Conservation (phyloP, 805 yeast genomes). For the Debaryomyces maramus region DNA sequence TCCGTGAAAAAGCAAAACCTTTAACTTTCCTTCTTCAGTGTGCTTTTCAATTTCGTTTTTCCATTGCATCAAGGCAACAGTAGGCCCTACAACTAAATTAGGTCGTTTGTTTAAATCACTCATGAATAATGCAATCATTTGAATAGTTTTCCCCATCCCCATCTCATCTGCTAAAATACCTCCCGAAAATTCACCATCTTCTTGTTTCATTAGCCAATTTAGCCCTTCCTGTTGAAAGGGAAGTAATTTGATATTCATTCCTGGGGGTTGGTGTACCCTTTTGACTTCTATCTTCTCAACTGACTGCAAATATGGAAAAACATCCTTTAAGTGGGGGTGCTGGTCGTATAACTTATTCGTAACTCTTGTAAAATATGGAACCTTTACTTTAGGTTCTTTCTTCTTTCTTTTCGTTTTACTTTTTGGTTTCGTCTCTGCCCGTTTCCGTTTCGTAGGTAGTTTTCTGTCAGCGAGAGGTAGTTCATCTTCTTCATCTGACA, state of each 20-base stretch:
- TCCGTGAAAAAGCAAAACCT: slow-evolving; percentile 80
- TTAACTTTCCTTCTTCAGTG: slow-evolving; percentile 63
- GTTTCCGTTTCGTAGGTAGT: slow-evolving; percentile 23
- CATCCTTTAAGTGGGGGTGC: slow-evolving; percentile 77
- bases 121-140: slow-evolving; percentile 86
- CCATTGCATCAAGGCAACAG: slow-evolving; percentile 99
- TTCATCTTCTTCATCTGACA: slow-evolving; percentile 30
- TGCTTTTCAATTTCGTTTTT: slow-evolving; percentile 86
- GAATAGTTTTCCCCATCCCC: slow-evolving; percentile 99
- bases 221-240: slow-evolving; percentile 96
- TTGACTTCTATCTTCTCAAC: slow-evolving; percentile 49
- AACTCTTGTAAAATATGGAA: slow-evolving; percentile 67
- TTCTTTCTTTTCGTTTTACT: slow-evolving; percentile 22
- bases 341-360: slow-evolving; percentile 66
- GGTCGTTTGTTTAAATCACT: slow-evolving; percentile 66
- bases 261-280: slow-evolving; percentile 72
- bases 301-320: slow-evolving; percentile 63
- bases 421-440: slow-evolving; percentile 13
- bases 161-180: slow-evolving; percentile 97
- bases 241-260: slow-evolving; percentile 67
- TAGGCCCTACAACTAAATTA: slow-evolving; percentile 91
- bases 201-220: slow-evolving; percentile 85
- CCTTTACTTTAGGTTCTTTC: slow-evolving; percentile 52
- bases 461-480: slow-evolving; percentile 24
- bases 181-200: slow-evolving; percentile 74